These are phyloP conservation scores for Heterobasidion annosum DNA, from an alignment of 1,284 basidiomycete genomes.

Conservation along the genomic window DNA sequence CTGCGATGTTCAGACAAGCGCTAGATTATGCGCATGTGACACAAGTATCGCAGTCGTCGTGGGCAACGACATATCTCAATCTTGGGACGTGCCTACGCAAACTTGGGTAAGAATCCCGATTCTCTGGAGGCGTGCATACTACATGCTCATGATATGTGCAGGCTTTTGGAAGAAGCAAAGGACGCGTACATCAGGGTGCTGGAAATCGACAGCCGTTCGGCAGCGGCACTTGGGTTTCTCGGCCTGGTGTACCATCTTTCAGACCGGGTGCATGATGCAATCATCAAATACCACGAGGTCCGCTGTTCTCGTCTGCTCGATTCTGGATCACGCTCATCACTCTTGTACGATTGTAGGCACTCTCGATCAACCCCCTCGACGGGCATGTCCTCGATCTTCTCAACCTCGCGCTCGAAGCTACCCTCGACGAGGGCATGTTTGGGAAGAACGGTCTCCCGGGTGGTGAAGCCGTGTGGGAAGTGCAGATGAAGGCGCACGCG, in stretches of 20 bases:
- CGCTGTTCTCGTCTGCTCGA: not conserved
- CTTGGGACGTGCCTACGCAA: constrained; percentile 83
- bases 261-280: constrained; percentile 68
- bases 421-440: constrained; percentile 8
- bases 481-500: constrained; percentile 9
- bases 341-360: constrained; percentile 39
- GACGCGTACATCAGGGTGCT: constrained; percentile 68
- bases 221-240: constrained; percentile 73
- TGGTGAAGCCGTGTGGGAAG: constrained; percentile 7
- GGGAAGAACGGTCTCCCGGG: not conserved
- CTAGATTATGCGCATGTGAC: constrained; percentile 71
- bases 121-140: too few relatives aligned
- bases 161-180: constrained; percentile 64
- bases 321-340: too few relatives aligned
- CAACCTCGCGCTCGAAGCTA: constrained; percentile 67
- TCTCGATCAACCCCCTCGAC: constrained; percentile 83
- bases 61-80: constrained; percentile 87
- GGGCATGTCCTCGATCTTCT: constrained; percentile 79
- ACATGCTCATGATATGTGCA: constrained; percentile 18
- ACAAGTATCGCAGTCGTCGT: constrained; percentile 76
- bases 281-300: constrained; percentile 79
- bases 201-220: constrained; percentile 72
- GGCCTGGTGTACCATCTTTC: constrained; percentile 78
- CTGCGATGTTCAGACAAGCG: constrained; percentile 62
- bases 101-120: constrained; percentile 38